Base-by-base conservation (phyloP, 768 basidiomycete species). In the Termitomyces sp. region DNA sequence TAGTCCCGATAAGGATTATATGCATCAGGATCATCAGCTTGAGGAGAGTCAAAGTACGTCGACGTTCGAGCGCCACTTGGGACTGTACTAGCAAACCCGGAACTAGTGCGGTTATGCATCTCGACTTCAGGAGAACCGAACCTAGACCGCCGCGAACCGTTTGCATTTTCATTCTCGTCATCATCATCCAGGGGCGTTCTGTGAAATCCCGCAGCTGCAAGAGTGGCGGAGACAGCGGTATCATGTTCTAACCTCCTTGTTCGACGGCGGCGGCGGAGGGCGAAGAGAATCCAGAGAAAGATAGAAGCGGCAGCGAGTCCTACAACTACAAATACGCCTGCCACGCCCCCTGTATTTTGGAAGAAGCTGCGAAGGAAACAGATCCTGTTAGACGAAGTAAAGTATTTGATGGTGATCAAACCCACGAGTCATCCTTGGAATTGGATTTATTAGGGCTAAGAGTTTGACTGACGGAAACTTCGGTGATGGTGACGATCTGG, bases 271-370 rank as follows among this genome's bases (percentile, higher is more conserved):
- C 88, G 82, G 26, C 85, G 84, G 55, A 89, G 68, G 51, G 83
- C 87, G 68, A 91, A 90, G 62, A 89, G 71, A 56, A 88, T 76
- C 81, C 84, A 91, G 48, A 91, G 76, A 40, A 85, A 65, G 55
- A 84, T 91, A 48, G 80, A 84, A 22, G 82, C 86, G 30, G 75
- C 85, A 4, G 91, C 87, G 20, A 98, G 79, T 30, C 94, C 95
- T 18, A 95, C 91, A 16, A 94, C 85, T 39, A 93, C 84, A 65
- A 97, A 98, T 8, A 94, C 91, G 45, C 91, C 96, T 1, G 89
- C 89, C 3, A 98, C 94, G 12, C 94, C 95, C 20, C 93, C 93
- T 24, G 88, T 90, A 68, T 96, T 91, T 50, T 71, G 71, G 72
- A 96, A 95, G 76, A 97, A 98, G 56, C 90, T 92, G 57, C n/a